Base-by-base conservation (phyloP, 768 basidiomycete species). In the Kwoniella pini region DNA sequence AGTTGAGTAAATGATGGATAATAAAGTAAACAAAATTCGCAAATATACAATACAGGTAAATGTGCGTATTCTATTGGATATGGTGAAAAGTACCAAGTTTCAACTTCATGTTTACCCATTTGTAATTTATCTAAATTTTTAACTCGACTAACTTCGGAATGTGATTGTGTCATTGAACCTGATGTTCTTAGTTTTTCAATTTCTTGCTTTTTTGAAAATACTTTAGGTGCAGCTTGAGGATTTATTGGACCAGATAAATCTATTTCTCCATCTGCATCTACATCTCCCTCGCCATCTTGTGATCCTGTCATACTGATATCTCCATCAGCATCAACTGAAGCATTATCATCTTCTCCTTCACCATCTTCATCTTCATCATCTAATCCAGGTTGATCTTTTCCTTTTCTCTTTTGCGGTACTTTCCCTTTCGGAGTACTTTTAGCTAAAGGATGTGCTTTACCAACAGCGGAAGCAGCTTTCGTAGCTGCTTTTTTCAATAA, bases 31-130 rank as follows among this genome's bases (percentile, higher is more conserved):
- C 96, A 99, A 82, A 95, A 95, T 80, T 99, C 95, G 87, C 96
- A 99, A 76, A 99, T 87, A 83, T 94, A 98, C 44, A 99, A 84
- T 63, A 94, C 82, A 19, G 94, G 92, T 26, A 95, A 85, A 79
- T 98, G 90, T 44, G 96, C 92, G 81, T 91, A 98, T 81, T 98
- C 96, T 80, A 91, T 89, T 11, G 96, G 96, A 81, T 98, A 99
- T 22, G 96, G 96, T 72, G 90, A 93, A 83, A 98, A 98, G 80
- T 99, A 99, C 96, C 96, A 99, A n/a, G 96, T 88, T 70, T 99
- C 96, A 68, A 99, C 91, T 80, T 96, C 91, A 81, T 96, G 88
- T 77, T 85, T 86, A 58, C 96, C 96, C 63, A 99, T 98, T 78
- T 95, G 92, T 27, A 99, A 84, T 60, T 90, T 87, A 79, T 98